Percentiles rank a stretch among this genome's conserved stretches.
Conservation (phyloP, 129 eudicot genomes). For the Chrysanthemum seticuspe region DNA sequence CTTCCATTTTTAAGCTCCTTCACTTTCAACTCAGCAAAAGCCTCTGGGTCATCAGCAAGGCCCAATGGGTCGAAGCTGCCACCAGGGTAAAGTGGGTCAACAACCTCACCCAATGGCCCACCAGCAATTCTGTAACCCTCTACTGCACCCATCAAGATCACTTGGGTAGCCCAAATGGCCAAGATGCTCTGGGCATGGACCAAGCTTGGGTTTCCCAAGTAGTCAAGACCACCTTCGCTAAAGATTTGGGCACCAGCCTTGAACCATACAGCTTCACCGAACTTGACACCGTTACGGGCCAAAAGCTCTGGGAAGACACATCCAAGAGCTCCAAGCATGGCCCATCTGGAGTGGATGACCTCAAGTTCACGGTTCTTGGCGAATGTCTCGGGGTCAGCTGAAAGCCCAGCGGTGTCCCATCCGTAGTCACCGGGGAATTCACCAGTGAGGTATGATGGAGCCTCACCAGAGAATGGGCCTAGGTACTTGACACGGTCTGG, state of each 20-base stretch:
- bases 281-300: constrained; percentile 75
- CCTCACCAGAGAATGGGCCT: constrained; percentile 79
- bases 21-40: constrained; percentile 68
- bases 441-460: constrained; percentile 74
- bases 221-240: constrained; percentile 75
- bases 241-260: constrained; percentile 81
- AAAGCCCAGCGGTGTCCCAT: constrained; percentile 78
- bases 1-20: constrained; percentile 70
- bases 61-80: constrained; percentile 76
- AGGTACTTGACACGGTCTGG: constrained; percentile 75
- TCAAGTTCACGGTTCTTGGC: constrained; percentile 81
- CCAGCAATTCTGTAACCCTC: constrained; percentile 75
- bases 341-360: constrained; percentile 45
- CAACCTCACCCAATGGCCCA: constrained; percentile 70
- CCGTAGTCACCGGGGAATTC: constrained; percentile 82
- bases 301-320: constrained; percentile 76
- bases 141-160: constrained; percentile 68
- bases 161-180: constrained; percentile 74
- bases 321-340: constrained; percentile 62
- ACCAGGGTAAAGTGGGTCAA: constrained; percentile 68
- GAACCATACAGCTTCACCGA: constrained; percentile 77
- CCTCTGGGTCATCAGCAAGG: constrained; percentile 72
- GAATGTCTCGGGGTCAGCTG: constrained; percentile 75
- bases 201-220: constrained; percentile 70
- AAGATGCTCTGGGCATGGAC: constrained; percentile 74